A percentile compares a stretch with the other conserved stretches of the same genome.
Conservation (phyloP, 352 stramenopile genomes). For the Pythium rhizo-oryzae region DNA sequence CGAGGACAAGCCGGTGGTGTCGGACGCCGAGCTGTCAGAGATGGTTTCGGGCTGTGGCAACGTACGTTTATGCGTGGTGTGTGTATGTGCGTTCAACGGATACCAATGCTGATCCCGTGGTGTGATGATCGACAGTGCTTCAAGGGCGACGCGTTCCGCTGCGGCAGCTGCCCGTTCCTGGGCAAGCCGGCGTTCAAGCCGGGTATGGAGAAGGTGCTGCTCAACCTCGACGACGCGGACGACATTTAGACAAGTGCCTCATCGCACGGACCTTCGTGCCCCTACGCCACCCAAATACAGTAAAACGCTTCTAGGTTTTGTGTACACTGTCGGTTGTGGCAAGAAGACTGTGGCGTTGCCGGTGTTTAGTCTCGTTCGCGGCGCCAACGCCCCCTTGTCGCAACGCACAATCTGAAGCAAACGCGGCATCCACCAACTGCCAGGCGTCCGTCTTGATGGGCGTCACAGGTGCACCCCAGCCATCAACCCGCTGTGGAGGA, state of each 20-base stretch:
- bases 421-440: not conserved
- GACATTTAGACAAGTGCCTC: constrained; percentile 54
- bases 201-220: constrained; percentile 84
- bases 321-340: not conserved
- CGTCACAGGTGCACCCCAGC: not conserved
- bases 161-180: constrained; percentile 95
- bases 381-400: not conserved
- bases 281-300: not conserved
- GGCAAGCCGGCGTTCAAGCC: constrained; percentile 97
- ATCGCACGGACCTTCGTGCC: not conserved
- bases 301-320: not conserved
- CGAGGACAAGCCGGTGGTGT: constrained; percentile 72
- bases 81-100: not conserved
- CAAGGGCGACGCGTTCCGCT: constrained; percentile 98
- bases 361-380: not conserved
- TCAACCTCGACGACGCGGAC: constrained; percentile 79
- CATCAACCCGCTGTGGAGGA: not conserved
- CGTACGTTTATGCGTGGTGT: constrained; percentile 36
- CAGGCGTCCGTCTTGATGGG: not conserved
- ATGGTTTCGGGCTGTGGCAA: constrained; percentile 87
- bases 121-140: constrained; percentile 78
- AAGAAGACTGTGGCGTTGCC: not conserved
- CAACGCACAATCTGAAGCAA: not conserved
- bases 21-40: constrained; percentile 68
- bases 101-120: not conserved